Base-by-base conservation (phyloP, 805 yeast genomes). In the Sungouiozyma intestinalis region DNA sequence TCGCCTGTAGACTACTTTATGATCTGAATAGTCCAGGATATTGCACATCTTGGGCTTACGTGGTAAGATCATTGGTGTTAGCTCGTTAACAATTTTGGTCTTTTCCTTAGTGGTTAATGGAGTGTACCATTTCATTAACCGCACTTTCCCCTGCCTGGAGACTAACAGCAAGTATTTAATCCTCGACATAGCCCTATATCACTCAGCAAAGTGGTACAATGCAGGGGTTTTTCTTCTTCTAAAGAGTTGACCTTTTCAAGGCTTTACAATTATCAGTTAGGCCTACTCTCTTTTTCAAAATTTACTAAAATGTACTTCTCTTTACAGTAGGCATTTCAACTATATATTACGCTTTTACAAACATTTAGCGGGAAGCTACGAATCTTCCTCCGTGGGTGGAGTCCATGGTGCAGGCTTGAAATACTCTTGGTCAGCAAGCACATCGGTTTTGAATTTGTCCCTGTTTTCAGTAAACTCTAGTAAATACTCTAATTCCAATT, bases 11-110 rank as follows among this genome's bases (percentile, higher is more conserved):
- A 90, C 85, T 14, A 94, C 77, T 62, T 90, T 92, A 40, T 57
- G 69, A 44, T 71, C 74, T 49, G 79, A 79, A 60, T 85, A 84
- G 60, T 88, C 97, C 38, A 88, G 66, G 42, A 88, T 87, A 61
- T 87, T 90, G 65, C 97, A 88, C 97, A 92, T 90, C 63, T 85
- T 87, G 24, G 94, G 82, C 46, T 94, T 75, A 48, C 99, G 73
- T 11, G 86, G 72, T 36, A 94, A 74, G 19, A 92, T 85, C 34
- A 86, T 66, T 2, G 96, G 86, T 7, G 95, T 80, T 43, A 92
- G 72, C 53, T 92, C 97, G 53, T 85, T 75, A 40, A 84, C 79
- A 44, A 87, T 78, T 63, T 84, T 83, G 40, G 80, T 70, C 65
- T 88, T 87, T 51, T 87, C 96, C 58, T 85, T 86, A 53, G 81